Percentiles rank a stretch among this genome's conserved stretches.
Conservation (phyloP, 441 rosid species). For the Cnidoscolus chayamansa region DNA sequence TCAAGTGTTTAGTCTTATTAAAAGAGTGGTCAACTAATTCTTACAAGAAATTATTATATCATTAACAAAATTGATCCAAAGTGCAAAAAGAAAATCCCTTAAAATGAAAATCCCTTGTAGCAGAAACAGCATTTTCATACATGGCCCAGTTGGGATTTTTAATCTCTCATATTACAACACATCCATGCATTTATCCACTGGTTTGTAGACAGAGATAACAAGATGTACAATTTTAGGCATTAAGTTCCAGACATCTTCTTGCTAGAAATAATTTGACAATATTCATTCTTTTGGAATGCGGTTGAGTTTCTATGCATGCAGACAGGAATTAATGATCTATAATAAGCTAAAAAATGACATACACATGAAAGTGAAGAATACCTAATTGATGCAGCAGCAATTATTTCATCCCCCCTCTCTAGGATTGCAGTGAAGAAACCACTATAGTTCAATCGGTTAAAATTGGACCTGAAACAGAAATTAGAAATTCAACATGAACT, state of each 20-base stretch:
- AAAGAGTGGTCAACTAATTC: neutral
- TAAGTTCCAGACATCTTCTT: constrained; percentile 2
- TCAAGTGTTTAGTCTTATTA: neutral
- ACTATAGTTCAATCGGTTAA: constrained; percentile 65
- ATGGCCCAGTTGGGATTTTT: neutral
- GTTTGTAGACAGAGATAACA: neutral
- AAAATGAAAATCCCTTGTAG: neutral
- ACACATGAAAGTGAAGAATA: constrained; percentile 25
- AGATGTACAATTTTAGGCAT: neutral
- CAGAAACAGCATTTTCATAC: neutral
- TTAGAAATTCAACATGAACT: constrained; percentile 16
- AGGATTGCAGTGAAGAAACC: constrained; percentile 74
- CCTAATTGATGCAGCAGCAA: constrained; percentile 90
- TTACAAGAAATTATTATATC: neutral
- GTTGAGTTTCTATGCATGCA: neutral
- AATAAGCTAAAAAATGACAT: constrained; percentile 8
- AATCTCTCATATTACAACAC: constrained; percentile 2
- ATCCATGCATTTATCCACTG: neutral
- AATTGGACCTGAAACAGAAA: constrained; percentile 67
- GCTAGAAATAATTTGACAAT: neutral
- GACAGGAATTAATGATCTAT: constrained; percentile 14
- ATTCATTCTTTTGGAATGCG: constrained; percentile 8
- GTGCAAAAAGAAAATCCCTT: neutral
- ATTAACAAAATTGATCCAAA: neutral
- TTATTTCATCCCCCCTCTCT: constrained; percentile 82